phyloP scores from a whole-genome alignment of 2,329 filamentous ascomycete genomes.

The Chaetomiaceae sp. region DNA sequence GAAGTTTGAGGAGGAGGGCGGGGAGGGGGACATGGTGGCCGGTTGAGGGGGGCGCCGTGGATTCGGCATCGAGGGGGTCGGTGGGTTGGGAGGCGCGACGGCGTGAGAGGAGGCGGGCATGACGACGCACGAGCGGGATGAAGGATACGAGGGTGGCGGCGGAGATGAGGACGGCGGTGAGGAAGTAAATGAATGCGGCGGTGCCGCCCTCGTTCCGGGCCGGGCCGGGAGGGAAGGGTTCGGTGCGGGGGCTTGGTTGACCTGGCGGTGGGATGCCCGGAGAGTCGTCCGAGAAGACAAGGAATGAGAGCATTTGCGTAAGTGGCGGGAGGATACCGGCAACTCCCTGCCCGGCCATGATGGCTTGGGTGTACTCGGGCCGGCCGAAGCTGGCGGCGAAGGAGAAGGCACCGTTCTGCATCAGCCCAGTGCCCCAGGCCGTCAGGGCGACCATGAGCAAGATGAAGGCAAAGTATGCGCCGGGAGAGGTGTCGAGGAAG shows the following conservation, averaged over 20 bases:
- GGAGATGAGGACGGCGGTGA: constrained; percentile 78
- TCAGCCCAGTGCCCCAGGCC: constrained; percentile 74
- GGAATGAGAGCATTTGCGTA: constrained; percentile 79
- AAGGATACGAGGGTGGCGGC: constrained; percentile 67
- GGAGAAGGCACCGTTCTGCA: constrained; percentile 92
- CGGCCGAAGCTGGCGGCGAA: constrained; percentile 82
- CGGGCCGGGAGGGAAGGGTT: constrained; percentile 19
- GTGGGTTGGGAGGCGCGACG: not conserved
- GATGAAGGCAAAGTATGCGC: constrained; percentile 72
- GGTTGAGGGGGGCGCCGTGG: constrained; percentile 45
- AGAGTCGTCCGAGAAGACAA: constrained; percentile 50
- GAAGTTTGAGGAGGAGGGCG: constrained; percentile 70
- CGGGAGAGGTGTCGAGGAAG: constrained; percentile 58
- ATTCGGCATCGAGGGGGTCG: constrained; percentile 37
- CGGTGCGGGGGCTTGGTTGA: not conserved
- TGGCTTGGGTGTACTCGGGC: constrained; percentile 87
- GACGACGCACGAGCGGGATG: constrained; percentile 62
- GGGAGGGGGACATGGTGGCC: constrained; percentile 53
- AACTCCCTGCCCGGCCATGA: constrained; percentile 92
- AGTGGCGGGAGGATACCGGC: constrained; percentile 86
- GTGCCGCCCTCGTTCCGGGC: constrained; percentile 46
- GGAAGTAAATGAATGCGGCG: constrained; percentile 85
- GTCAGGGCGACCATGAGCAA: constrained; percentile 77
- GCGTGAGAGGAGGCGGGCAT: constrained; percentile 49
- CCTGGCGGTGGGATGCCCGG: not conserved